Percentiles rank a stretch among this genome's conserved stretches.
Conservation (phyloP, 1,284 basidiomycete genomes). For the Sanghuangporus baumii region DNA sequence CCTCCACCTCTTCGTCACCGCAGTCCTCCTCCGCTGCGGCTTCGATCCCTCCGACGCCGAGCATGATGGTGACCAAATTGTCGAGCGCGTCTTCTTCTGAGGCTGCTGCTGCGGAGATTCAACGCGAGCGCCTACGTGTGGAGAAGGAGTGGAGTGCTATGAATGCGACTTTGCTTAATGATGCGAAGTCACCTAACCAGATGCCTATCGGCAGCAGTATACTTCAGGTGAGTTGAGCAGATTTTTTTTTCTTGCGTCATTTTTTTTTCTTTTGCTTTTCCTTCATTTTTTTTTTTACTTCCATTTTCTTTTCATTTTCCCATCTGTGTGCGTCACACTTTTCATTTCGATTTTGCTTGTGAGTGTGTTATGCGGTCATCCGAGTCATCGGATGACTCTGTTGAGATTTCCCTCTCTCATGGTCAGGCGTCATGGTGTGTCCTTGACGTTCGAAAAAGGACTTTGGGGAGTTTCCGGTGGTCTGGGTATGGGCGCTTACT, state of each 20-base stretch:
- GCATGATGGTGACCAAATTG: neutral
- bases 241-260: neutral
- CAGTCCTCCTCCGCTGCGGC: neutral
- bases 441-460: neutral
- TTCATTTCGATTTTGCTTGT: neutral
- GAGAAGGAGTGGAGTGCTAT: neutral
- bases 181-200: too few relatives aligned
- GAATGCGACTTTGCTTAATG: too few relatives aligned
- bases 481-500: neutral
- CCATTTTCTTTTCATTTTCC: neutral
- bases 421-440: neutral
- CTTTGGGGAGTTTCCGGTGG: neutral
- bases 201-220: neutral
- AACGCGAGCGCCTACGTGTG: slow-evolving; percentile 2
- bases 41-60: slow-evolving; percentile 3
- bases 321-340: neutral
- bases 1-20: neutral
- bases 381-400: neutral
- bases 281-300: neutral
- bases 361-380: neutral
- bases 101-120: slow-evolving; percentile 8
- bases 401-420: neutral
- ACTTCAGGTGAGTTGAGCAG: neutral
- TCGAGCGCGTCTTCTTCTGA: slow-evolving; percentile 2
- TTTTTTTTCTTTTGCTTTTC: neutral